phyloP scores from a whole-genome alignment of 495 filamentous ascomycete species.

The Viridothelium virens region DNA sequence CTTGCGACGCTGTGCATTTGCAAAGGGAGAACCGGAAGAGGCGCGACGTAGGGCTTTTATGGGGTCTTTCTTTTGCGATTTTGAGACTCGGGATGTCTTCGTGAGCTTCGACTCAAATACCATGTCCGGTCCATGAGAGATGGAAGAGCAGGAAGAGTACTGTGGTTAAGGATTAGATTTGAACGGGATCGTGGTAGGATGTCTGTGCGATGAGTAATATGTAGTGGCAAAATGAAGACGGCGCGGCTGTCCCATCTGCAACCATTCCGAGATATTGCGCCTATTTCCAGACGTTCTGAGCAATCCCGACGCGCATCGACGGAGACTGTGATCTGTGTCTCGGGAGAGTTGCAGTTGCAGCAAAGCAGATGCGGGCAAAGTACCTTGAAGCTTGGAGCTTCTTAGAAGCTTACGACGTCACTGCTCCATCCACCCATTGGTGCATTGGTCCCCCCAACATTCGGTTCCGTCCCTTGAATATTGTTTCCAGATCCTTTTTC shows the following conservation, averaged over 20 bases:
- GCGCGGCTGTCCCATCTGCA: not conserved
- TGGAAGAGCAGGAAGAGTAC: not conserved
- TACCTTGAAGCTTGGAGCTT: not conserved
- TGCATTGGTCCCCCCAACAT: not conserved
- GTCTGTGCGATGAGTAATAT: not conserved
- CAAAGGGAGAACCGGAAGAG: conserved; percentile 1
- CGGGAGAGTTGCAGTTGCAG: not conserved
- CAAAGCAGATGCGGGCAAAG: not conserved
- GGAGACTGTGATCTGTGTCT: not conserved
- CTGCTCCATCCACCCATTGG: not conserved
- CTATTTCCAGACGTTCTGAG: not conserved
- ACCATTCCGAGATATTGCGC: not conserved
- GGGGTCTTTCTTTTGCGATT: conserved; percentile 5
- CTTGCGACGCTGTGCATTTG: not conserved
- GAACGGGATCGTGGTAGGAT: not conserved
- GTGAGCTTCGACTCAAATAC: conserved; percentile 7
- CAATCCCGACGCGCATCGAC: not conserved
- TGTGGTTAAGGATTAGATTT: not conserved
- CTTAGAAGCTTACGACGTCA: conserved; percentile 1
- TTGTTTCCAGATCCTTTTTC: not conserved
- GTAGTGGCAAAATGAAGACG: not conserved
- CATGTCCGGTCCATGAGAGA: conserved; percentile 2
- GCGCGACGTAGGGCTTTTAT: conserved; percentile 4
- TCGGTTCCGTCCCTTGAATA: not conserved
- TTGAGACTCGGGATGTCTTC: not conserved